These are phyloP conservation scores for Sonneratia caseolaris DNA, from an alignment of 345 rosid genomes.

Conservation along the genomic window DNA sequence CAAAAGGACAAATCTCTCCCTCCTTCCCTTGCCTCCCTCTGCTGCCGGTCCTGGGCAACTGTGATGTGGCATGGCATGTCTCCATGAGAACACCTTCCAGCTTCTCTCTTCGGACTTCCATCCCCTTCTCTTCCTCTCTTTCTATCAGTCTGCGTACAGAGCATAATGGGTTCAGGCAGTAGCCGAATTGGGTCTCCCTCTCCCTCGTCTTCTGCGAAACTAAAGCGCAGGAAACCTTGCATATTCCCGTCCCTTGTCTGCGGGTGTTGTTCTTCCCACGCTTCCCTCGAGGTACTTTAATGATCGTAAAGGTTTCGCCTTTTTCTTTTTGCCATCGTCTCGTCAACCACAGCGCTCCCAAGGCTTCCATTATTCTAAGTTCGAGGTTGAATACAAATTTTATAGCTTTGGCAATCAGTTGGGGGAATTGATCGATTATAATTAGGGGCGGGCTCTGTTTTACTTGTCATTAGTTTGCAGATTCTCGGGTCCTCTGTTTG, in stretches of 20 bases:
- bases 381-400: not conserved
- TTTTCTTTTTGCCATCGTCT: not conserved
- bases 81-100: not conserved
- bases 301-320: not conserved
- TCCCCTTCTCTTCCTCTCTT: not conserved
- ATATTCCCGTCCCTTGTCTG: slow-evolving; percentile 34
- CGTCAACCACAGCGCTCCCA: not conserved
- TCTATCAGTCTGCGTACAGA: slow-evolving; percentile 4
- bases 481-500: not conserved
- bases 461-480: not conserved
- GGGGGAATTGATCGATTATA: not conserved
- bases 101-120: not conserved
- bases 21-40: not conserved
- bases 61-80: not conserved
- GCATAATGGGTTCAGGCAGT: slow-evolving; percentile 41
- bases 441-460: not conserved
- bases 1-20: no score
- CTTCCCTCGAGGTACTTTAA: slow-evolving; percentile 28
- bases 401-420: not conserved
- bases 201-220: slow-evolving; percentile 21
- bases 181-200: slow-evolving; percentile 28
- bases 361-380: not conserved
- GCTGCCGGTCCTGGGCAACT: not conserved
- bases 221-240: slow-evolving; percentile 21
- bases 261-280: slow-evolving; percentile 37